Evolutionary conservation across 257 asterid genomes (phyloP).

Genomic region (Cynanchum wilfordii): DNA sequence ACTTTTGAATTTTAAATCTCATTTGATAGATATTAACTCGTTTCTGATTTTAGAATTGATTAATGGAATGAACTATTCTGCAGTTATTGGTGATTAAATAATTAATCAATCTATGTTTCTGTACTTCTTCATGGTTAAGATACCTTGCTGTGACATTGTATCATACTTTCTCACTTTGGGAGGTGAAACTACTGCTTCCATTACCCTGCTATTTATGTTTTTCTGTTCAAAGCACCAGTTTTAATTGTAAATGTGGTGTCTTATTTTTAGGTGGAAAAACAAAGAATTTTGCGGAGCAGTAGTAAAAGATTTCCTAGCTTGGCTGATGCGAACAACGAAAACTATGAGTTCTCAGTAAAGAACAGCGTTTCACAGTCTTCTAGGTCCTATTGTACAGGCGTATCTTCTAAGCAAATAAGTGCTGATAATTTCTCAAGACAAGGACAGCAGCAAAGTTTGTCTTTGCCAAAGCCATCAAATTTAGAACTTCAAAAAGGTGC

Average conservation of each 20-base stretch:
- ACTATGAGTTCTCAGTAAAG: slow-evolving; percentile 28
- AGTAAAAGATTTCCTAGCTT: slow-evolving; percentile 27
- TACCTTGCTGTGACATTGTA: not conserved
- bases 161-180: not conserved
- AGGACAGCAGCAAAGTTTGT: slow-evolving; percentile 23
- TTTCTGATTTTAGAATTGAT: not conserved
- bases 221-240: not conserved
- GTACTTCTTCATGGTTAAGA: not conserved
- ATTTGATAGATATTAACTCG: not conserved
- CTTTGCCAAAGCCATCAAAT: slow-evolving; percentile 28
- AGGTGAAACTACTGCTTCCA: not conserved
- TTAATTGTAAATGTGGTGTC: slow-evolving; percentile 2
- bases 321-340: slow-evolving; percentile 33
- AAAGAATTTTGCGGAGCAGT: slow-evolving; percentile 68
- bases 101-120: not conserved
- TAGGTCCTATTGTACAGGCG: slow-evolving; percentile 27
- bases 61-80: not conserved
- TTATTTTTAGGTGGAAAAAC: slow-evolving; percentile 71
- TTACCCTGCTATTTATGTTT: not conserved
- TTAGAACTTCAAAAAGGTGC: slow-evolving; percentile 24
- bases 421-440: slow-evolving; percentile 24
- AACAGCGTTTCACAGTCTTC: slow-evolving; percentile 32
- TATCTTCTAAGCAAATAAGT: slow-evolving; percentile 27
- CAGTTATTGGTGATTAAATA: not conserved
- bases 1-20: not conserved